phyloP scores from a whole-genome alignment of 2,329 filamentous ascomycete species.

The Colletotrichum sp. region DNA sequence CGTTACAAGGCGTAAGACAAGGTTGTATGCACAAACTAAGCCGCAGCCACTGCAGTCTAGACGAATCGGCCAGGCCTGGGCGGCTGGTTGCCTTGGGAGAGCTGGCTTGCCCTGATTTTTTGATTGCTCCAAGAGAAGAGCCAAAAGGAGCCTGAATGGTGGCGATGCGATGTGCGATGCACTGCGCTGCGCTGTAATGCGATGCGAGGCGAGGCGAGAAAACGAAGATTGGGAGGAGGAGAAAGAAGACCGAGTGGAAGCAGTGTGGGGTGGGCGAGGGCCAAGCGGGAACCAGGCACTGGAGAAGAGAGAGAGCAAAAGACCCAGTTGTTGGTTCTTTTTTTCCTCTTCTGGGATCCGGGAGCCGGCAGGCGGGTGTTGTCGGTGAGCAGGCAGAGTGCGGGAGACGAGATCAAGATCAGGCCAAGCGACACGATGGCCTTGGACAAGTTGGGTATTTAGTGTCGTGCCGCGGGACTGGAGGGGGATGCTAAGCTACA shows the following conservation, averaged over 20 bases:
- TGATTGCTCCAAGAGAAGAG: not conserved
- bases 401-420: not conserved
- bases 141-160: not conserved
- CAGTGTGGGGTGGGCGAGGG: not conserved
- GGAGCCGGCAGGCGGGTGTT: not conserved
- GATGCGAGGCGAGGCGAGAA: not conserved
- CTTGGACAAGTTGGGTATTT: not conserved
- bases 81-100: not conserved
- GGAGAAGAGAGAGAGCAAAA: not conserved
- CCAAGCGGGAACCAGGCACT: not conserved
- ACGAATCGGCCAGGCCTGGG: not conserved
- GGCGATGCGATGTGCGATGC: not conserved
- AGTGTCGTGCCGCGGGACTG: not conserved
- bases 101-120: not conserved
- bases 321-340: not conserved
- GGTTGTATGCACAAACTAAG: constrained; percentile 18
- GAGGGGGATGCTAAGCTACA: not conserved
- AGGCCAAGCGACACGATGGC: not conserved
- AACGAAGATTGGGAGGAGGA: not conserved
- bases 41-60: constrained; percentile 12
- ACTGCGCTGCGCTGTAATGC: constrained; percentile 1
- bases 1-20: constrained; percentile 11
- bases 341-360: not conserved
- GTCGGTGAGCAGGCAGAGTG: constrained; percentile 10
- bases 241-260: not conserved